Base-by-base conservation (phyloP, 441 rosid species). In the Aquilaria agallochum region DNA sequence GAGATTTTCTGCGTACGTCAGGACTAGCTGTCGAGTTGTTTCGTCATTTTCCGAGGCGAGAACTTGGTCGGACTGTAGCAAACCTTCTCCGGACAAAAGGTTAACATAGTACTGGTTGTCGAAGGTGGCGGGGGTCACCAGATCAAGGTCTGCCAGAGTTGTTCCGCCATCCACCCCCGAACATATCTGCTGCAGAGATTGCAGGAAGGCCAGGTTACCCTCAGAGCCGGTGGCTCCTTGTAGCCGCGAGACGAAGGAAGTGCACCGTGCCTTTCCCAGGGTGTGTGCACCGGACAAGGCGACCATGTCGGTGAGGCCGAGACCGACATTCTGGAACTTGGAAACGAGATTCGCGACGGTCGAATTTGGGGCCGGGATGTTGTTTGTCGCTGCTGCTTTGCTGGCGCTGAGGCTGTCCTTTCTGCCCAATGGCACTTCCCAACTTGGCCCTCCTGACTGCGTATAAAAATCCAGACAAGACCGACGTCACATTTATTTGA, bases 221-320 rank as follows among this genome's bases (percentile, higher is more conserved):
- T 81, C 82, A 0, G 79, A 74, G 56, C 79, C 70, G 12, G 75
- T 72, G 0, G 83, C 73, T 52, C 78, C 80, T 40, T 66, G 74
- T 31, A 90, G 72, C 61, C 96, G 74, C 2, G 86, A 73, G 51
- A 70, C 78, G 51, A 93, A 90, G 0, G 87, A 78, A 8, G 86
- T 53, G 77, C 98, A 93, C 47, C 89, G 76, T 45, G 97, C 98
- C 72, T 77, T 87, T 42, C 97, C 95, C 68, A 88, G 63, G 2
- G 91, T 85, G 71, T 93, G 96, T 3, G 89, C 96, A 45, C 93
- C 95, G 10, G 96, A 83, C 30, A 90, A 90, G 13, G 88, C 88
- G 20, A 88, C 92, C 90, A 88, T 70, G 64, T 88, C 97, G 15
- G 62, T 68, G 48, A 78, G 76, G 1, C 87, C 66, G 12, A 93